Base-by-base conservation (phyloP, 352 stramenopile species). In the Pythium graminicola region DNA sequence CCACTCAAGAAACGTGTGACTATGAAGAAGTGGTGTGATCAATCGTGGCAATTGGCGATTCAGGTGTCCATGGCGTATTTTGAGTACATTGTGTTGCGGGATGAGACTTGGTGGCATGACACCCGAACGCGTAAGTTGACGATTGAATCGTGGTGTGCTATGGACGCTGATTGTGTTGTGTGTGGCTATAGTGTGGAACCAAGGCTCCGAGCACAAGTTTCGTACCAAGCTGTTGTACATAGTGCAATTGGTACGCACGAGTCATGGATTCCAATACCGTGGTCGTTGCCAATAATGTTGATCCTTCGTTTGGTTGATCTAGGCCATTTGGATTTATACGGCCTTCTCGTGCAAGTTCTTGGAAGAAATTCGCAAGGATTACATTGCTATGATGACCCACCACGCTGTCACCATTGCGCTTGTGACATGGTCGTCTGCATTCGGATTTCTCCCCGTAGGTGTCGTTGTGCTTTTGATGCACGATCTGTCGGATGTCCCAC, bases 351-450 rank as follows among this genome's bases (percentile, higher is more conserved):
- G 82, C 64, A 90, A 92, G 52, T 95, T 89, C 55, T 54, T 95
- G 24, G 85, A 95, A 59, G 82, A 91, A 57, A 83, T 90, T 43
- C 80, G 81, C 44, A 93, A 93, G 65, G 85, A 95, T 50, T 93
- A 93, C 65, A 59, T 93, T 40, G 82, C 93, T 22, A 95, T 95
- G 83, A 94, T 95, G 83, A 82, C 82, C 2, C 84, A 94, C 65
- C 84, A 94, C 59, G 73, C 91, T 24, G 78, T 93, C 32, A 95
- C 85, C 2, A 91, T 94, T 42, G 75, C 80, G 27, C 70, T 95
- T 19, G 78, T 95, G 24, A 87, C 74, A 19, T 92, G 81, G 79
- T 92, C 78, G 38, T 93, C 89, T 63, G 68, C 69, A 1, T 62
- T 91, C 26, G 79, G 84, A n/a, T 93, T 86, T 50, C 56, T 92